phyloP scores from a whole-genome alignment of 2,329 filamentous ascomycete genomes.

The Phaeosphaeriaceae sp. region DNA sequence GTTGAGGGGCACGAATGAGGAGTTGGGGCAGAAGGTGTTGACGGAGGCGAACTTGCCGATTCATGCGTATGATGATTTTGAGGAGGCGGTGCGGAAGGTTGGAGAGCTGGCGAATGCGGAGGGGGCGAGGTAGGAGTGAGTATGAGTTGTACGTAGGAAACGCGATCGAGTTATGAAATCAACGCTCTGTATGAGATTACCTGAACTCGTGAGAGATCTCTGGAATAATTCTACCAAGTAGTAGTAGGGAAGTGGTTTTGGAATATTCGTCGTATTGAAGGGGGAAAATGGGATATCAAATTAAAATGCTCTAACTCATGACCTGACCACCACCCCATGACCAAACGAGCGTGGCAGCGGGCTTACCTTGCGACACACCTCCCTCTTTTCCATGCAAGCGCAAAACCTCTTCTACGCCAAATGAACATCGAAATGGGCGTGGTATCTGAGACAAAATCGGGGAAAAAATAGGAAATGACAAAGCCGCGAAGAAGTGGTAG shows the following conservation, averaged over 20 bases:
- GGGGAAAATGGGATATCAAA: conserved; percentile 17
- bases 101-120: conserved; percentile 37
- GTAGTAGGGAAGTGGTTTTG: not conserved
- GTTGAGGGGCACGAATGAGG: conserved; percentile 77
- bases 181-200: too few species aligned
- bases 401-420: conserved; percentile 18
- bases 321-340: conserved; percentile 15
- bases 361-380: conserved; percentile 14
- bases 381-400: conserved; percentile 13
- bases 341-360: conserved; percentile 22
- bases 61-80: conserved; percentile 77
- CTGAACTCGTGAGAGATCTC: too few species aligned
- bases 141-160: too few species aligned
- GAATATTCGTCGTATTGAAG: not conserved
- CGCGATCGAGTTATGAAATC: too few species aligned
- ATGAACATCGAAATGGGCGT: conserved; percentile 12
- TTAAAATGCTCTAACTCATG: conserved; percentile 33
- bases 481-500: not conserved
- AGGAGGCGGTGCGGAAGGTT: conserved; percentile 64
- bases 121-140: not conserved
- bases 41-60: conserved; percentile 72
- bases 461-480: conserved; percentile 2
- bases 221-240: too few species aligned
- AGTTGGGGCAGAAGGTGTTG: conserved; percentile 73
- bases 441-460: conserved; percentile 22